Conservation (phyloP, 2,329 filamentous ascomycete species). For the Neospermospora avenae region DNA sequence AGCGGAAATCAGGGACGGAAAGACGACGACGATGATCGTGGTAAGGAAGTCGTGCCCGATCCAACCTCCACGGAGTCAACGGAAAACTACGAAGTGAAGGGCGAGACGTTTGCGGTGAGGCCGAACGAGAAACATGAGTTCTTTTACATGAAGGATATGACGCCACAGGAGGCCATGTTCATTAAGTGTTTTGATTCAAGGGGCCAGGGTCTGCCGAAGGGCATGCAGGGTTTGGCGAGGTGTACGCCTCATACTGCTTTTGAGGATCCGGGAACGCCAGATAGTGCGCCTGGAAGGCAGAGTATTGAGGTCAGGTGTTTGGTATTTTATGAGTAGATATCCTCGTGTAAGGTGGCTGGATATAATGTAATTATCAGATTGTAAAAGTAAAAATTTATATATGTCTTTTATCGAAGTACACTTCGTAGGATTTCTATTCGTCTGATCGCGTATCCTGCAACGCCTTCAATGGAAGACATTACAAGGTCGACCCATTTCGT, state of each 20-base stretch:
- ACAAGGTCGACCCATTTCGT: too few relatives aligned
- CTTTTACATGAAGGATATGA: constrained; percentile 68
- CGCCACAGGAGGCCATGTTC: constrained; percentile 26
- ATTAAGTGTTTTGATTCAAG: constrained; percentile 20
- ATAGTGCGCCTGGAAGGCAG: constrained; percentile 12
- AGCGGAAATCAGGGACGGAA: constrained; percentile 34
- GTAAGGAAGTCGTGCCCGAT: constrained; percentile 49
- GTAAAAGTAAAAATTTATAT: too few relatives aligned
- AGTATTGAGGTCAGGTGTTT: constrained; percentile 21
- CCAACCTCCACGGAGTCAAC: constrained; percentile 44
- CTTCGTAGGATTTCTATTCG: too few relatives aligned
- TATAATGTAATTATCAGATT: not conserved
- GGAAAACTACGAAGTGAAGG: constrained; percentile 58
- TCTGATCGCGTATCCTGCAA: too few relatives aligned
- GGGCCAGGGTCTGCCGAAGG: constrained; percentile 10
- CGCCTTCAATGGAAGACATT: too few relatives aligned
- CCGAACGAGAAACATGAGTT: constrained; percentile 57
- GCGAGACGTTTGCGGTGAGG: constrained; percentile 60
- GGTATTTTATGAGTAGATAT: constrained; percentile 16
- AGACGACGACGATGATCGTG: constrained; percentile 48
- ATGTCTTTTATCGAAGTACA: too few relatives aligned
- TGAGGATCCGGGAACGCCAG: constrained; percentile 12
- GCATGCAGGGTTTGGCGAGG: constrained; percentile 12
- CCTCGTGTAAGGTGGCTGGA: not conserved
- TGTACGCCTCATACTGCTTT: constrained; percentile 20